Percentiles rank a stretch among this genome's conserved stretches.
These are phyloP conservation scores for Candida broadrunensis DNA, from an alignment of 805 yeast species.

Conservation along the genomic window DNA sequence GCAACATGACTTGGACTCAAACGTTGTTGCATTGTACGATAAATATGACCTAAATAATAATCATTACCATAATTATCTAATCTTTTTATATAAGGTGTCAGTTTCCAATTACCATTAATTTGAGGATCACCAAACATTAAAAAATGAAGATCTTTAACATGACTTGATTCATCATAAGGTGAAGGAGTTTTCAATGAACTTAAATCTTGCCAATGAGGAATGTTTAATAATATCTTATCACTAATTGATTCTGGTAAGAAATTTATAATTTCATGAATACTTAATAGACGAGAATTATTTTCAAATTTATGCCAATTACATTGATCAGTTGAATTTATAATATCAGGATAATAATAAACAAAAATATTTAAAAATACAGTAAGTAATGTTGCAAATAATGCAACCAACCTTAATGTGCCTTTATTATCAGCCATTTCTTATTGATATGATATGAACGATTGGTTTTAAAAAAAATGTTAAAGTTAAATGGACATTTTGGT, in stretches of 20 bases:
- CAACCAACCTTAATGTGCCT: background rate
- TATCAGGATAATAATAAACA: slow-evolving; percentile 74
- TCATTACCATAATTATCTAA: slow-evolving; percentile 91
- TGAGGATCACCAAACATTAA: slow-evolving; percentile 96
- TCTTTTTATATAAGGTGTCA: slow-evolving; percentile 66
- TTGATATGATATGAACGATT: no score
- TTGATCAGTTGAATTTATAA: slow-evolving; percentile 36
- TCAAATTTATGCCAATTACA: slow-evolving; percentile 58
- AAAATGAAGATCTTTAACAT: slow-evolving; percentile 53
- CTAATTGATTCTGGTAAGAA: slow-evolving; percentile 9
- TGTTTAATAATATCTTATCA: slow-evolving; percentile 15
- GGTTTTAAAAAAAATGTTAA: no score
- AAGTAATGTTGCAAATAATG: slow-evolving; percentile 8
- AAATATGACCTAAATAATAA: slow-evolving; percentile 81
- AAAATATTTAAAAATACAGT: slow-evolving; percentile 56
- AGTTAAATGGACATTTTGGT: no score
- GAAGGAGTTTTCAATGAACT: slow-evolving; percentile 6
- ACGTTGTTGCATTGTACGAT: slow-evolving; percentile 57
- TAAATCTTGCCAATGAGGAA: slow-evolving; percentile 12
- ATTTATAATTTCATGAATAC: slow-evolving; percentile 1
- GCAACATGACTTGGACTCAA: slow-evolving; percentile 77
- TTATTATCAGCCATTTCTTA: background rate
- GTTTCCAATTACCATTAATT: slow-evolving; percentile 82
- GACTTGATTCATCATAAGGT: slow-evolving; percentile 9
- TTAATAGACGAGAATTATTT: slow-evolving; percentile 6